phyloP scores from a whole-genome alignment of 768 basidiomycete species.

The Boletus vermiculosoides region DNA sequence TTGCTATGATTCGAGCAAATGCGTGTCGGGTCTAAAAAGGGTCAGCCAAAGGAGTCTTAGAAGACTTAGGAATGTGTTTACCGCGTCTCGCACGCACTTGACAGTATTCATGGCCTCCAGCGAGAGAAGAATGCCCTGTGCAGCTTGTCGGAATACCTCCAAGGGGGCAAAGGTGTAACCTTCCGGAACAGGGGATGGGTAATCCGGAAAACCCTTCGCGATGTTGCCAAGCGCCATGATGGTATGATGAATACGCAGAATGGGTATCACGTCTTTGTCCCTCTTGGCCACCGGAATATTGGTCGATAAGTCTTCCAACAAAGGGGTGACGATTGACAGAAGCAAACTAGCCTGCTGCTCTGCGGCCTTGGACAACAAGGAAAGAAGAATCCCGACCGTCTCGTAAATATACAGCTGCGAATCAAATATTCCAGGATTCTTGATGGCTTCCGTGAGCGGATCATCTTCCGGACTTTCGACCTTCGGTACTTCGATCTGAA shows the following conservation, averaged over 20 bases:
- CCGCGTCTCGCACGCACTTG: constrained; percentile 89
- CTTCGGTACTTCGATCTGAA: constrained; percentile 76
- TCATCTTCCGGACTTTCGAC: constrained; percentile 73
- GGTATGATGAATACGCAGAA: constrained; percentile 86
- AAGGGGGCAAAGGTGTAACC: constrained; percentile 70
- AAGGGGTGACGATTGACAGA: constrained; percentile 76
- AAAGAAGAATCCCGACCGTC: constrained; percentile 80
- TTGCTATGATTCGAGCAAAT: constrained; percentile 89
- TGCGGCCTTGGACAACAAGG: constrained; percentile 63
- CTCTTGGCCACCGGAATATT: constrained; percentile 55
- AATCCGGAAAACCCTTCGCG: constrained; percentile 95
- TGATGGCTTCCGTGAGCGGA: constrained; percentile 76
- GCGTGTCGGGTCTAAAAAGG: constrained; percentile 77
- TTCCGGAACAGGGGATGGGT: constrained; percentile 65
- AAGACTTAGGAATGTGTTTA: constrained; percentile 39
- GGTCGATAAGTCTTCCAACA: constrained; percentile 71
- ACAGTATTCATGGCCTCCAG: constrained; percentile 86
- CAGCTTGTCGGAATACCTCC: constrained; percentile 79
- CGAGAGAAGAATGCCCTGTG: constrained; percentile 83
- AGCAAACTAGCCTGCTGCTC: constrained; percentile 68
- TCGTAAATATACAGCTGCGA: constrained; percentile 95
- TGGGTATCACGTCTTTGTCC: constrained; percentile 66
- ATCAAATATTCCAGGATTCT: constrained; percentile 70
- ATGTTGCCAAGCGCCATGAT: constrained; percentile 94
- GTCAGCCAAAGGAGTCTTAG: constrained; percentile 6